Conservation (phyloP, 2,329 filamentous ascomycete species). For the Coniochaeta hoffmannii region DNA sequence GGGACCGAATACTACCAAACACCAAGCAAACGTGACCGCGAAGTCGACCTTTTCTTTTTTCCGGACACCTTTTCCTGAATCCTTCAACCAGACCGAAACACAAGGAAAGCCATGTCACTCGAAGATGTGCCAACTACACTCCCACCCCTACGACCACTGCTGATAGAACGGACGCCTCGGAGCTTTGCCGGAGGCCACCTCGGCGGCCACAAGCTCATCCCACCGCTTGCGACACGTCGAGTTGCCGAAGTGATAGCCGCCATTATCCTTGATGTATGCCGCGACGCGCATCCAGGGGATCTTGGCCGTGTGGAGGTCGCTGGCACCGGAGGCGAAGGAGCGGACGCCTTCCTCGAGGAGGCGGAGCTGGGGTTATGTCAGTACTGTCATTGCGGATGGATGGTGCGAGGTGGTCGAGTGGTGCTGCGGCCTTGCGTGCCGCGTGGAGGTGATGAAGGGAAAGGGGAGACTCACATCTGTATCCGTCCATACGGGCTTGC, state of each 20-base stretch:
- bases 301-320: constrained; percentile 24
- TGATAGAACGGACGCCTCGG: constrained; percentile 7
- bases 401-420: not conserved
- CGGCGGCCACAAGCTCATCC: constrained; percentile 32
- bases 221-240: constrained; percentile 53
- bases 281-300: constrained; percentile 52
- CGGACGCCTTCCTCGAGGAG: constrained; percentile 16
- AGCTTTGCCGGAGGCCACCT: not conserved
- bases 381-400: not conserved
- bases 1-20: no score
- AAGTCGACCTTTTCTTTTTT: not conserved
- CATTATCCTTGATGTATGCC: constrained; percentile 41
- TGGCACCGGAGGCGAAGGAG: constrained; percentile 13
- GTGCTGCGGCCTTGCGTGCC: no score
- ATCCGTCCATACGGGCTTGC: constrained; percentile 57
- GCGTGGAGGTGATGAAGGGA: not conserved
- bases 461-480: constrained; percentile 49
- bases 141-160: constrained; percentile 1
- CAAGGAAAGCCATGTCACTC: not conserved
- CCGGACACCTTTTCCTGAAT: not conserved
- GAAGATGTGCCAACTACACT: not conserved
- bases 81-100: not conserved
- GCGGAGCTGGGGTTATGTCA: no score
- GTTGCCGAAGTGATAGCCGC: constrained; percentile 53
- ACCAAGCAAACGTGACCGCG: not conserved